Conservation (phyloP, 2,329 filamentous ascomycete genomes). For the Aureobasidium mangrovei region DNA sequence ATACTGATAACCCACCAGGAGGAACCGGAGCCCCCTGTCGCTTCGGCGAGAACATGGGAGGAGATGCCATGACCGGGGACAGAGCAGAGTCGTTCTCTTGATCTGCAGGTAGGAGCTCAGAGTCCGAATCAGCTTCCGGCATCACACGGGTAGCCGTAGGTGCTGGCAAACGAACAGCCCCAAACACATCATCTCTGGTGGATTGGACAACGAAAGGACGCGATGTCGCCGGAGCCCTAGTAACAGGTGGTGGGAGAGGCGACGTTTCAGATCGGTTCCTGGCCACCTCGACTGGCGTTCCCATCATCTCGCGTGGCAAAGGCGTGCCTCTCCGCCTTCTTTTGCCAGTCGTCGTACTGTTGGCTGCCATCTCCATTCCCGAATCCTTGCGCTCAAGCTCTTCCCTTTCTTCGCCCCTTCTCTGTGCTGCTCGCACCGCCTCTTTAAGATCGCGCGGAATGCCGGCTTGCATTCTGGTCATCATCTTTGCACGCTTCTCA, state of each 20-base stretch:
- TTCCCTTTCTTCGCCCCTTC: slow-evolving; percentile 41
- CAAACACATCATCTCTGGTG: slow-evolving; percentile 22
- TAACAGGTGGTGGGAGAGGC: slow-evolving; percentile 19
- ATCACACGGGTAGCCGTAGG: background rate
- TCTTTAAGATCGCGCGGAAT: slow-evolving; percentile 39
- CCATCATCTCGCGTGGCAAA: slow-evolving; percentile 13
- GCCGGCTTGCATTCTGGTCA: slow-evolving; percentile 53
- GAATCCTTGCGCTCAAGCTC: slow-evolving; percentile 10
- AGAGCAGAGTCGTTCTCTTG: slow-evolving; percentile 43
- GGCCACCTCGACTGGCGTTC: slow-evolving; percentile 19
- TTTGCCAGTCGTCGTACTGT: background rate
- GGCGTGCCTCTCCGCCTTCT: slow-evolving; percentile 15
- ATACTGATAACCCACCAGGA: slow-evolving; percentile 24
- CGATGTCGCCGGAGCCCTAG: slow-evolving; percentile 15
- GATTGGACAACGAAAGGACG: slow-evolving; percentile 17
- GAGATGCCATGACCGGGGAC: slow-evolving; percentile 30
- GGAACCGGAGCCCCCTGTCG: slow-evolving; percentile 25
- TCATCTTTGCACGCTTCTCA: slow-evolving; percentile 48
- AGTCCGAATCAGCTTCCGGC: slow-evolving; percentile 26
- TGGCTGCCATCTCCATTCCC: background rate
- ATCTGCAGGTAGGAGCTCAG: slow-evolving; percentile 27
- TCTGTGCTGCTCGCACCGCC: slow-evolving; percentile 45
- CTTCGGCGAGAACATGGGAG: slow-evolving; percentile 21
- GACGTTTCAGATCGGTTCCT: slow-evolving; percentile 18
- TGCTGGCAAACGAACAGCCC: slow-evolving; percentile 4